Evolutionary conservation across 2,329 filamentous ascomycete species (phyloP).

Genomic region (Alternaria brassicae): DNA sequence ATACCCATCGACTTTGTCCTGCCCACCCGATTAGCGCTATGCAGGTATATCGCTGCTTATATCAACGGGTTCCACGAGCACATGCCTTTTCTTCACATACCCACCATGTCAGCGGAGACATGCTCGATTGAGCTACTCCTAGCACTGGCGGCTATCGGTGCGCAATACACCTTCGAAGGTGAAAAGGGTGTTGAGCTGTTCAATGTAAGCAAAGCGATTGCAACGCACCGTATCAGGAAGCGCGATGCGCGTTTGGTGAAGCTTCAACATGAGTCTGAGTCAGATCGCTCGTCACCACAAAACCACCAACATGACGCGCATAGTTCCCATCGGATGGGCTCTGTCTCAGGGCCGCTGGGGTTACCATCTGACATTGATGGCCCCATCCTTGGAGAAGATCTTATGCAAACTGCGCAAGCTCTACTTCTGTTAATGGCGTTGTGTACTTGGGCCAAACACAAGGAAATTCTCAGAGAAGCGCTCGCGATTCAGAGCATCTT

Average conservation of each 20-base stretch:
- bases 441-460: conserved; percentile 66
- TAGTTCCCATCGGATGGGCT: conserved; percentile 27
- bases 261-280: conserved; percentile 31
- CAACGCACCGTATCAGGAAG: conserved; percentile 60
- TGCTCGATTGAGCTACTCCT: conserved; percentile 72
- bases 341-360: conserved; percentile 36
- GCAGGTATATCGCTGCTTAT: conserved; percentile 73
- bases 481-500: conserved; percentile 64
- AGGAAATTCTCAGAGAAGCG: conserved; percentile 63
- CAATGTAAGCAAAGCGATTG: conserved; percentile 63
- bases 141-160: conserved; percentile 71
- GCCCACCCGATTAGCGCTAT: conserved; percentile 72
- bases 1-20: conserved; percentile 70
- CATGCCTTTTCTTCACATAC: conserved; percentile 70
- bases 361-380: conserved; percentile 34
- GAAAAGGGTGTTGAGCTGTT: conserved; percentile 63
- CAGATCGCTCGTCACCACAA: conserved; percentile 26
- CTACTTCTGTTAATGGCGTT: conserved; percentile 67
- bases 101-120: conserved; percentile 69
- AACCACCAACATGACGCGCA: conserved; percentile 22
- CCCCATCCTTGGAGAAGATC: conserved; percentile 30
- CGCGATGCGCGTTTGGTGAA: conserved; percentile 56
- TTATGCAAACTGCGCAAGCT: conserved; percentile 71
- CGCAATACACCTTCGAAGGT: conserved; percentile 66
- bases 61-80: conserved; percentile 70